A percentile compares a stretch with the other conserved stretches of the same genome.
phyloP scores from a whole-genome alignment of 1,284 basidiomycete genomes.

The Microbotryum scabiosae region DNA sequence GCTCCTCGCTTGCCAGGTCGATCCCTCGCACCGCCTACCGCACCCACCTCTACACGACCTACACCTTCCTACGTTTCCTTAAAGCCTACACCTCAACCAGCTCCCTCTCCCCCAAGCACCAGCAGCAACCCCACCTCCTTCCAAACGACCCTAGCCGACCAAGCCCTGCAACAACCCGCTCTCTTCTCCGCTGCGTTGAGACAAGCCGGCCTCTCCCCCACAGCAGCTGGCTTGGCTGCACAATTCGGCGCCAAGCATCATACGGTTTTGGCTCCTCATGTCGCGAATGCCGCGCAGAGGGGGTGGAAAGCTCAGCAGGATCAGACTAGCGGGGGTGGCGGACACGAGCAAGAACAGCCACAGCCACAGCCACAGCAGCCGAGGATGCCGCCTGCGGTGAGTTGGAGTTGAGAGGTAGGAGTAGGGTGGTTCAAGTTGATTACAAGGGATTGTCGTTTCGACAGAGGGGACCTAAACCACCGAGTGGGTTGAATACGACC shows the following conservation, averaged over 20 bases:
- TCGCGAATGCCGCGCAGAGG: conserved; percentile 1
- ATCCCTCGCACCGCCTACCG: background rate
- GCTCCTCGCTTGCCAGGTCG: background rate
- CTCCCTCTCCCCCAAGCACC: background rate
- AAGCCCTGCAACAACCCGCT: conserved; percentile 6
- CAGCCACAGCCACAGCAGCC: no score
- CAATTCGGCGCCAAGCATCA: conserved; percentile 7
- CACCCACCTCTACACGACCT: background rate
- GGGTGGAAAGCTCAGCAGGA: background rate
- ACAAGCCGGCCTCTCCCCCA: conserved; percentile 4
- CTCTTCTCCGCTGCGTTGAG: background rate
- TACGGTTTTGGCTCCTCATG: conserved; percentile 4
- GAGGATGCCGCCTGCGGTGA: no score
- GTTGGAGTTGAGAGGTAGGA: no score
- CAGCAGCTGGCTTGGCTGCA: background rate
- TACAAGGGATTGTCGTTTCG: no score
- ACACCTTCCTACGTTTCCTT: background rate
- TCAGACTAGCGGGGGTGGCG: no score
- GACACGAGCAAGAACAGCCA: no score
- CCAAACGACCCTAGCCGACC: background rate
- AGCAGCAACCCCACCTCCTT: background rate
- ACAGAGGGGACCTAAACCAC: conserved; percentile 1
- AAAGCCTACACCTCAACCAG: background rate
- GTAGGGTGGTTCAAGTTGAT: no score
- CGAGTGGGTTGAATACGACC: conserved; percentile 2